Evolutionary conservation across 2,329 filamentous ascomycete genomes (phyloP), one percentile per base, ranked within the genome.

Genomic region (Aspergillus arachidicola): DNA sequence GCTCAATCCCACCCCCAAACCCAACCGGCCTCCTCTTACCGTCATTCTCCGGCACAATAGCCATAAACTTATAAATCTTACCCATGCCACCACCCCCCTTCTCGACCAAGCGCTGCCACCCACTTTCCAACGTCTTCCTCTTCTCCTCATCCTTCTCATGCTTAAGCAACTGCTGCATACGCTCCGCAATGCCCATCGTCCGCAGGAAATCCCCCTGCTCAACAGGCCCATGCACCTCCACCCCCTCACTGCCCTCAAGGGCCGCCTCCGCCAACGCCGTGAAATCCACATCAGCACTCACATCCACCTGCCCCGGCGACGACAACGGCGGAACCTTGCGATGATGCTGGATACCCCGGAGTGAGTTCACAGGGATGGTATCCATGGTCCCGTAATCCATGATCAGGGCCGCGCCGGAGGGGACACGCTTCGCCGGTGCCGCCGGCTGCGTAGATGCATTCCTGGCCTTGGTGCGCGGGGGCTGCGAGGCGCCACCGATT

Each of bases 231-330:
- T 98, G 94, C 7, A 97, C 92, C 78, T 99, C 95, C 4, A 98
- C 88, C 1, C 89, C 90, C 1, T 89, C 85, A 68, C 90, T 94
- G 0, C 91, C 91, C 45, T 85, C 81, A 53, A 92, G 84, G 0
- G 94, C 94, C 1, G 91, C 85, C 75, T 98, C 94, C 0, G 93
- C 94, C 1, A 99, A 81, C 12, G 90, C 93, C 0, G 87, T 86
- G 74, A 99, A 99, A 77, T 99, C 95, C 0, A 99, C 95, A 74
- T 99, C 94, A 0, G 92, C 94, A 68, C 89, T 93, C 26, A 99
- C 83, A 75, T 99, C 95, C 3, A 96, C 93, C 30, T 90, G 85
- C 0, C 95, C 95, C 0, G 95, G 91, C 6, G 87, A 83, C 1
- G 86, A 84, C 71, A 99, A 93, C 4, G 95, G 93, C 26, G 89